Evolutionary conservation across 1,284 basidiomycete genomes (phyloP).

Genomic region (Boletus coffeatus): DNA sequence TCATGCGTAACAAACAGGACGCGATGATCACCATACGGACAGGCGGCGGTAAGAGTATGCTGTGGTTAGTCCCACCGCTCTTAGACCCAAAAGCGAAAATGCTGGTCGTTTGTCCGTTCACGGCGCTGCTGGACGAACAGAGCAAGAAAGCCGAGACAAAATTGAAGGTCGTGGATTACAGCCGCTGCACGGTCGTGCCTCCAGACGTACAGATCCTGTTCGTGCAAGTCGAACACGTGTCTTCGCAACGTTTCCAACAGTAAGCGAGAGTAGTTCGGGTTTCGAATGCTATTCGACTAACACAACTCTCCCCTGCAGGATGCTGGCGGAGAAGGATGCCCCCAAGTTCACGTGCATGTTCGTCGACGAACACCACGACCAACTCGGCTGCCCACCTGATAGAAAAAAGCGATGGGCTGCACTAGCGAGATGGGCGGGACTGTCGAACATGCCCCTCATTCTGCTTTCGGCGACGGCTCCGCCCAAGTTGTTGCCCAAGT

Average conservation of each 20-base stretch:
- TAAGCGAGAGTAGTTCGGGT: too few relatives aligned
- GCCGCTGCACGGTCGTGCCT: background rate
- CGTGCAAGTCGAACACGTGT: background rate
- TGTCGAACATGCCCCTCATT: background rate
- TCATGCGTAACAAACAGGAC: background rate
- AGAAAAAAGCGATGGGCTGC: background rate
- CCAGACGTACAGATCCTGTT: background rate
- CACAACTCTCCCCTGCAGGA: background rate
- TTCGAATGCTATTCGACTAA: background rate
- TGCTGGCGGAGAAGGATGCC: background rate
- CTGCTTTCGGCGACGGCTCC: background rate
- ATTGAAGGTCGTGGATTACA: background rate
- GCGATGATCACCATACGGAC: slow-evolving; percentile 1
- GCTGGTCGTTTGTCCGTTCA: slow-evolving; percentile 5
- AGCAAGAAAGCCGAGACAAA: background rate
- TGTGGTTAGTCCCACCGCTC: background rate
- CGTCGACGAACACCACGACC: slow-evolving; percentile 4
- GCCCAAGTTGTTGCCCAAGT: background rate
- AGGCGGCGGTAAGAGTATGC: slow-evolving; percentile 6
- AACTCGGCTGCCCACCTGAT: background rate
- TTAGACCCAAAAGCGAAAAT: background rate
- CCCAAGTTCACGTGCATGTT: background rate
- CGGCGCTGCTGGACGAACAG: background rate
- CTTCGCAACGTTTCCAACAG: too few relatives aligned
- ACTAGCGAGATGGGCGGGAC: background rate